These are phyloP conservation scores for Hyaloscypha bicolor DNA, from an alignment of 495 filamentous ascomycete genomes.

Conservation along the genomic window DNA sequence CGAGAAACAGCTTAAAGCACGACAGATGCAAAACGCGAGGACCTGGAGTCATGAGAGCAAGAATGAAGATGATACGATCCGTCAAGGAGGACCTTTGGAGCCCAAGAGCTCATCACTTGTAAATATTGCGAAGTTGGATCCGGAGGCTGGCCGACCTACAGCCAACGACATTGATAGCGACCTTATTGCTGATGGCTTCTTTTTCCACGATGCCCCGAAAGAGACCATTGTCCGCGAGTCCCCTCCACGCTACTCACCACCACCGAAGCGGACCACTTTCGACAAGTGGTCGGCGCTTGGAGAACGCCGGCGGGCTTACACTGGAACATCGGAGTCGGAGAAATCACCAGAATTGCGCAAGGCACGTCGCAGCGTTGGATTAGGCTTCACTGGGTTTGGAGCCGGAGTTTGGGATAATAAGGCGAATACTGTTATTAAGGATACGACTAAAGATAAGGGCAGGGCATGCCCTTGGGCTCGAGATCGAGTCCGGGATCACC, in stretches of 20 bases:
- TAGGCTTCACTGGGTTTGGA: constrained; percentile 50
- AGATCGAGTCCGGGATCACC: constrained; percentile 29
- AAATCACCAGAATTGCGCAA: constrained; percentile 47
- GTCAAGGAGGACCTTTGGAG: constrained; percentile 47
- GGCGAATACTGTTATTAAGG: constrained; percentile 35
- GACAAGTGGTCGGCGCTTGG: constrained; percentile 91
- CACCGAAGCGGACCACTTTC: constrained; percentile 52
- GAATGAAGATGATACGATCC: constrained; percentile 37
- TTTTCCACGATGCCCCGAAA: constrained; percentile 63
- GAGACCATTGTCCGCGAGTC: constrained; percentile 28
- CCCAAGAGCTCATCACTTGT: constrained; percentile 54
- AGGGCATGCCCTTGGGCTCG: constrained; percentile 30
- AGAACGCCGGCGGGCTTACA: constrained; percentile 72
- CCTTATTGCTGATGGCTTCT: constrained; percentile 64
- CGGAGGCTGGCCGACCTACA: constrained; percentile 42
- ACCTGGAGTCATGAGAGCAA: constrained; percentile 79
- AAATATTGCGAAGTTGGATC: constrained; percentile 43
- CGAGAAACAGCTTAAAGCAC: constrained; percentile 58
- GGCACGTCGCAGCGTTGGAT: constrained; percentile 42
- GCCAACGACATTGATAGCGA: constrained; percentile 54
- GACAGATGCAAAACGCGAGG: constrained; percentile 75
- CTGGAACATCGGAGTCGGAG: constrained; percentile 47
- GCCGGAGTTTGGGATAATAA: constrained; percentile 53
- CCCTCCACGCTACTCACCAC: constrained; percentile 52
- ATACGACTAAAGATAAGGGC: constrained; percentile 19